phyloP scores from a whole-genome alignment of 306 rosid genomes.

The Glycine soja region DNA sequence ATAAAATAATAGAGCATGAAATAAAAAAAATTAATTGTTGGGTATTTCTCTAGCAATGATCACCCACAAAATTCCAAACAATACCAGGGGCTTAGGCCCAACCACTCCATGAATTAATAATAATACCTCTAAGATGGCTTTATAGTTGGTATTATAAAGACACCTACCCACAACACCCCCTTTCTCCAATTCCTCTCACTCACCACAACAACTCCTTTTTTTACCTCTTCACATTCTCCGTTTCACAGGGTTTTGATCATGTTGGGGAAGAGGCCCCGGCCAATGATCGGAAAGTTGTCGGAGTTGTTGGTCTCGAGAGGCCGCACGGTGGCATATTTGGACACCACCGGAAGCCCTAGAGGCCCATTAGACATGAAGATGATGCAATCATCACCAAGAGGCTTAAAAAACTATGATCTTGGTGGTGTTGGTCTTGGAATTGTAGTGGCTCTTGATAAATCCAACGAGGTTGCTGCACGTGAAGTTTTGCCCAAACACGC shows the following conservation, averaged over 20 bases:
- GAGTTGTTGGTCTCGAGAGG: slow-evolving; percentile 72
- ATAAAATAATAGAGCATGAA: slow-evolving; percentile 13
- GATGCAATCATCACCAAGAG: slow-evolving; percentile 63
- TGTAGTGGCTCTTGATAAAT: slow-evolving; percentile 78
- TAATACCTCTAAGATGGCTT: slow-evolving; percentile 28
- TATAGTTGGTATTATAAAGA: slow-evolving; percentile 41
- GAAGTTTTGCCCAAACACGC: slow-evolving; percentile 35
- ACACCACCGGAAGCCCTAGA: slow-evolving; percentile 55
- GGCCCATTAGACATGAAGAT: slow-evolving; percentile 66
- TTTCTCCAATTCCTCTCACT: no score
- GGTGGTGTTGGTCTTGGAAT: slow-evolving; percentile 90
- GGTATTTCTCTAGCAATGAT: slow-evolving; percentile 53
- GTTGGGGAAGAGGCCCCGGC: slow-evolving; percentile 65
- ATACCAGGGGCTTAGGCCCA: slow-evolving; percentile 66
- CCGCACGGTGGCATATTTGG: slow-evolving; percentile 54
- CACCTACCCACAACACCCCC: background rate
- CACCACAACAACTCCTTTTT: background rate
- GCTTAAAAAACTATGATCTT: slow-evolving; percentile 58
- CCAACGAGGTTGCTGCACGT: slow-evolving; percentile 46
- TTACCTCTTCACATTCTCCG: background rate
- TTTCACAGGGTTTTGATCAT: slow-evolving; percentile 36
- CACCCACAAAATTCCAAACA: slow-evolving; percentile 62
- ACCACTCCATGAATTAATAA: slow-evolving; percentile 60
- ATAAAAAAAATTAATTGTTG: slow-evolving; percentile 40
- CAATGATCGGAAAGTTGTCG: slow-evolving; percentile 81